A percentile compares a stretch with the other conserved stretches of the same genome.
Conservation (phyloP, 352 stramenopile genomes). For the Aphanomyces stellatus region DNA sequence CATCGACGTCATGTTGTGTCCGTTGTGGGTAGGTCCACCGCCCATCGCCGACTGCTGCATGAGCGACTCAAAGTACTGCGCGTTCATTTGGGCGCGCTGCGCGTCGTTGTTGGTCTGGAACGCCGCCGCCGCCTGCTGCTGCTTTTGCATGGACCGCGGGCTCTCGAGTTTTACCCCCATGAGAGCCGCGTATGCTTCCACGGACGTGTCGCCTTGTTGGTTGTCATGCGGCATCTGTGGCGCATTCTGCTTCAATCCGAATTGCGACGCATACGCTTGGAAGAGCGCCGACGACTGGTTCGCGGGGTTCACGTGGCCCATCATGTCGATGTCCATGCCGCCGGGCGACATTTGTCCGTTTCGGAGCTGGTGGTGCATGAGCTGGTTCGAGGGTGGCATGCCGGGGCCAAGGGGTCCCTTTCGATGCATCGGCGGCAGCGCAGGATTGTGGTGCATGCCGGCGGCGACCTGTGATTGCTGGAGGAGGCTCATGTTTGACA, state of each 20-base stretch:
- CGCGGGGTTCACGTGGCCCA: not conserved
- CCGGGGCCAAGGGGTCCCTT: not conserved
- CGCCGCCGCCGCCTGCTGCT: slow-evolving; percentile 24
- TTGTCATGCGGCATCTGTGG: not conserved
- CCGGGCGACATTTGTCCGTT: not conserved
- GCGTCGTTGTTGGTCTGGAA: slow-evolving; percentile 43
- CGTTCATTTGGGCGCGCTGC: slow-evolving; percentile 68
- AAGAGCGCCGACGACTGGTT: slow-evolving; percentile 5
- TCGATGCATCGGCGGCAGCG: slow-evolving; percentile 6
- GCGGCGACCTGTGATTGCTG: not conserved
- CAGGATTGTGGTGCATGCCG: not conserved
- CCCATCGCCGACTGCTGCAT: slow-evolving; percentile 42
- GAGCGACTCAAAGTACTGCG: slow-evolving; percentile 73
- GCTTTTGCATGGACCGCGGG: slow-evolving; percentile 29
- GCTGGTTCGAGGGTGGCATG: not conserved
- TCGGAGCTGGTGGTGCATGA: slow-evolving; percentile 6
- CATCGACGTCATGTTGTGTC: slow-evolving; percentile 50
- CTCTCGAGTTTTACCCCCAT: slow-evolving; percentile 82
- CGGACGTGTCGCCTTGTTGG: slow-evolving; percentile 25
- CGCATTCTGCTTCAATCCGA: slow-evolving; percentile 7
- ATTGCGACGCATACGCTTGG: slow-evolving; percentile 19
- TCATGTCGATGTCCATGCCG: slow-evolving; percentile 15
- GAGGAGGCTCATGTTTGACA: slow-evolving; percentile 14
- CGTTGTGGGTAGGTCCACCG: slow-evolving; percentile 22
- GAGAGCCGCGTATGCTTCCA: slow-evolving; percentile 72